A percentile compares a stretch with the other conserved stretches of the same genome.
Conservation (phyloP, 257 asterid genomes). For the Ligustrum vulgare region DNA sequence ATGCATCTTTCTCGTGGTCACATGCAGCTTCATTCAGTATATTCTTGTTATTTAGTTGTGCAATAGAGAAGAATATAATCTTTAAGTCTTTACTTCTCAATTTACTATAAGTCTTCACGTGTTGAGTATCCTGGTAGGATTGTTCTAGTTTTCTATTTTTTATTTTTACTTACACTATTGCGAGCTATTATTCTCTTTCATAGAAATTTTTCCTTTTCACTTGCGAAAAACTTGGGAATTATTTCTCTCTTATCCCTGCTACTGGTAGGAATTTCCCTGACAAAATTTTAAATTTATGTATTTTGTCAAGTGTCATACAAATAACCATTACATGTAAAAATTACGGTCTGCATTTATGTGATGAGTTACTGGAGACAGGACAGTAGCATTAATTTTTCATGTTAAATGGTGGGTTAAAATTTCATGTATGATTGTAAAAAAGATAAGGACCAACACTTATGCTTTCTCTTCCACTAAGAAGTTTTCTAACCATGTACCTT, state of each 20-base stretch:
- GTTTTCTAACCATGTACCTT: not conserved
- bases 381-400: not conserved
- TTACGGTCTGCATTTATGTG: not conserved
- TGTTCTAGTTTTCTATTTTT: not conserved
- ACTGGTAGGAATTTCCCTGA: not conserved
- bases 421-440: not conserved
- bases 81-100: not conserved
- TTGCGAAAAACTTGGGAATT: not conserved
- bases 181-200: not conserved
- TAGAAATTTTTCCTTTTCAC: not conserved
- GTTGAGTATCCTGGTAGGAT: not conserved
- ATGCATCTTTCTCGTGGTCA: constrained; percentile 11
- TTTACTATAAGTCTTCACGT: not conserved
- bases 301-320: not conserved
- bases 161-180: not conserved
- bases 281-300: not conserved
- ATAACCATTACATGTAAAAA: not conserved
- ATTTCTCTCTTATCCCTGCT: not conserved
- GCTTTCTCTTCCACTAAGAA: constrained; percentile 6
- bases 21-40: not conserved
- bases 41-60: constrained; percentile 6
- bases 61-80: not conserved
- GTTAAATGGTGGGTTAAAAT: not conserved
- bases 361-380: not conserved
- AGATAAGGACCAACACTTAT: not conserved